phyloP scores from a whole-genome alignment of 2,329 filamentous ascomycete species.

The Rhytidhysteron rufulum region DNA sequence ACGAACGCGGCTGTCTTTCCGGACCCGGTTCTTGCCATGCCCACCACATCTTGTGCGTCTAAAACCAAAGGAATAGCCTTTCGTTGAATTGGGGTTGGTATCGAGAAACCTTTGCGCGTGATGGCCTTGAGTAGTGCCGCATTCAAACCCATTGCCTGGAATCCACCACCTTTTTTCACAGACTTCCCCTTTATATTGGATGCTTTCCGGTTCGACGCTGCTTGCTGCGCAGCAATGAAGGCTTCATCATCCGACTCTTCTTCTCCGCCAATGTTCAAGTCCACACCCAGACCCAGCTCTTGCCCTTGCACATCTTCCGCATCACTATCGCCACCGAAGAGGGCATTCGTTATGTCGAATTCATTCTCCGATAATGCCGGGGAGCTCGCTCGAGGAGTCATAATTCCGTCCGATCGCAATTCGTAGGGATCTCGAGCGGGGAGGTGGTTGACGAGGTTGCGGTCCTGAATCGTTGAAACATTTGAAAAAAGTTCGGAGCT shows the following conservation, averaged over 20 bases:
- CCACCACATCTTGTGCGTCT: slow-evolving; percentile 91
- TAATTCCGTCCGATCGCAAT: slow-evolving; percentile 33
- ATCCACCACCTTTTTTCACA: slow-evolving; percentile 93
- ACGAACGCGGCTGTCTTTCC: slow-evolving; percentile 98
- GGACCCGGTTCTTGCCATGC: slow-evolving; percentile 97
- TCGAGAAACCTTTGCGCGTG: slow-evolving; percentile 86
- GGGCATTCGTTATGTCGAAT: slow-evolving; percentile 78
- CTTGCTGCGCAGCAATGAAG: slow-evolving; percentile 86
- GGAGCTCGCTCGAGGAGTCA: slow-evolving; percentile 72
- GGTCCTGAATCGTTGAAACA: background rate
- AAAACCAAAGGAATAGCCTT: slow-evolving; percentile 92
- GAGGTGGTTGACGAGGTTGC: background rate
- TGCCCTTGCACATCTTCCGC: slow-evolving; percentile 32
- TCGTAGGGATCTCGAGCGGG: background rate
- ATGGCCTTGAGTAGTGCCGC: slow-evolving; percentile 84
- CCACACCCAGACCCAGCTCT: slow-evolving; percentile 33
- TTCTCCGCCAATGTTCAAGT: slow-evolving; percentile 46
- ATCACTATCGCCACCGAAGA: slow-evolving; percentile 62
- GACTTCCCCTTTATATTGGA: slow-evolving; percentile 78
- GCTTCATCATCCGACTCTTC: slow-evolving; percentile 68
- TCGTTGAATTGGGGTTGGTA: slow-evolving; percentile 94
- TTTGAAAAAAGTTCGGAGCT: background rate
- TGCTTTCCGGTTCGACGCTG: slow-evolving; percentile 80
- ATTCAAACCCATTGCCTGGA: slow-evolving; percentile 91
- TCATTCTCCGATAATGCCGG: slow-evolving; percentile 85